A percentile compares a stretch with the other conserved stretches of the same genome.
phyloP scores from a whole-genome alignment of 331 rosid genomes.

The Arachis monticola region DNA sequence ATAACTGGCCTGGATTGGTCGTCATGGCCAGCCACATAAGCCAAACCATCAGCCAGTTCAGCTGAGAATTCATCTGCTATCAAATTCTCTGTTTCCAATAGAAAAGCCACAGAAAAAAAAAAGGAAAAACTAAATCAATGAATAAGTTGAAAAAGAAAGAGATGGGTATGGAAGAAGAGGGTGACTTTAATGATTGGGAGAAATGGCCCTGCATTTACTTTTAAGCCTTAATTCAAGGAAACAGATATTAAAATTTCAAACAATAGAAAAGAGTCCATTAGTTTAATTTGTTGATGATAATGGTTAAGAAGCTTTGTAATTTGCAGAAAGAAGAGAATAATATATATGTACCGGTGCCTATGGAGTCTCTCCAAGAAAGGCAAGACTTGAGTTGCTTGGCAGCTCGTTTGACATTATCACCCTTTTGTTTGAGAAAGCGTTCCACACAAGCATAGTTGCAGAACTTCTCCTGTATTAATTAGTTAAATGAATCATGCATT shows the following conservation, averaged over 20 bases:
- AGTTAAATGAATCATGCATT: too few species aligned
- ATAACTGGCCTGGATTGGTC: constrained; percentile 81
- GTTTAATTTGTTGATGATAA: constrained; percentile 35
- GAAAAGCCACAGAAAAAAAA: background rate
- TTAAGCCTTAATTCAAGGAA: constrained; percentile 41
- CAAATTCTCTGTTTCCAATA: constrained; percentile 51
- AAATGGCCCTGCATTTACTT: constrained; percentile 37
- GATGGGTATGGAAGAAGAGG: background rate
- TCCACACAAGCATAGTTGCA: constrained; percentile 82
- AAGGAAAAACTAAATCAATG: background rate
- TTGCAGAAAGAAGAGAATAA: background rate
- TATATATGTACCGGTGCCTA: constrained; percentile 64
- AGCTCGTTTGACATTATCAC: constrained; percentile 86
- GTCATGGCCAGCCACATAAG: constrained; percentile 82
- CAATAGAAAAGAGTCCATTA: constrained; percentile 47
- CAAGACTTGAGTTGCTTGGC: constrained; percentile 88
- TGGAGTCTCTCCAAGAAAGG: constrained; percentile 86
- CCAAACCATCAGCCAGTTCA: constrained; percentile 80
- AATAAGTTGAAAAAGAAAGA: background rate
- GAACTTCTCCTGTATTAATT: constrained; percentile 72
- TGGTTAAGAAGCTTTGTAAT: constrained; percentile 16
- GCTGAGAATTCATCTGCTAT: constrained; percentile 86
- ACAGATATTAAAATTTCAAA: constrained; percentile 41
- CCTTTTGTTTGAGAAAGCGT: constrained; percentile 79
- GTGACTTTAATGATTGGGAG: constrained; percentile 41